Conservation (phyloP, 176 grass and related monocot genomes). For the Tillandsia fasciculata region DNA sequence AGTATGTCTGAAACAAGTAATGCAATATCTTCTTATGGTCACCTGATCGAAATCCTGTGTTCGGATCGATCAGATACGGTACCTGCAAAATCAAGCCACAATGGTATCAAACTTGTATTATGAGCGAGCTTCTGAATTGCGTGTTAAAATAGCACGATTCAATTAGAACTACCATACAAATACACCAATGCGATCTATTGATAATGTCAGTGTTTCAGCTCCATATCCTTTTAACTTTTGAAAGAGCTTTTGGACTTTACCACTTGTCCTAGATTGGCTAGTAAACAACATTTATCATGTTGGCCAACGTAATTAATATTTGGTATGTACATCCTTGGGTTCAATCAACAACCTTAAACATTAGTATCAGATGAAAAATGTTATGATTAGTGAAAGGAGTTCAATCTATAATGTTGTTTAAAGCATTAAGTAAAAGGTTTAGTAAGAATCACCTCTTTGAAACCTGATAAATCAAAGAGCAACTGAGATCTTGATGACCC, state of each 20-base stretch:
- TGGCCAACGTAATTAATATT: not conserved
- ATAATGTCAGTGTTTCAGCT: not conserved
- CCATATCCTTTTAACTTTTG: not conserved
- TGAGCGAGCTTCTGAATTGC: not conserved
- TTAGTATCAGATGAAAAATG: not conserved
- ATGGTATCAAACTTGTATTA: not conserved
- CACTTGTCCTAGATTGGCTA: not conserved
- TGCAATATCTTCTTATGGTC: constrained; percentile 59
- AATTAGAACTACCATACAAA: too few species aligned
- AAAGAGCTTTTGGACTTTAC: not conserved
- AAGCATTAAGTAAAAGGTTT: not conserved
- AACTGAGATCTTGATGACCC: constrained; percentile 58
- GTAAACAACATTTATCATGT: not conserved
- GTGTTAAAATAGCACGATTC: not conserved
- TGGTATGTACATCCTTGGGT: not conserved
- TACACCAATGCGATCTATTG: not conserved
- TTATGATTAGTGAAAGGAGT: not conserved
- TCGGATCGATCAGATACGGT: constrained; percentile 63
- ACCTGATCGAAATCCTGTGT: constrained; percentile 55
- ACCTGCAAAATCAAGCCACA: constrained; percentile 40
- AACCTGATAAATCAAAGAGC: constrained; percentile 37
- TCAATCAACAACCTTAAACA: too few species aligned
- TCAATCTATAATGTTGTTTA: not conserved
- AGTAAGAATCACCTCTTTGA: constrained; percentile 41
- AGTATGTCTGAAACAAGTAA: constrained; percentile 70